A percentile compares a stretch with the other conserved stretches of the same genome.
Conservation (phyloP, 495 filamentous ascomycete species). For the Trichoderma parareesei region DNA sequence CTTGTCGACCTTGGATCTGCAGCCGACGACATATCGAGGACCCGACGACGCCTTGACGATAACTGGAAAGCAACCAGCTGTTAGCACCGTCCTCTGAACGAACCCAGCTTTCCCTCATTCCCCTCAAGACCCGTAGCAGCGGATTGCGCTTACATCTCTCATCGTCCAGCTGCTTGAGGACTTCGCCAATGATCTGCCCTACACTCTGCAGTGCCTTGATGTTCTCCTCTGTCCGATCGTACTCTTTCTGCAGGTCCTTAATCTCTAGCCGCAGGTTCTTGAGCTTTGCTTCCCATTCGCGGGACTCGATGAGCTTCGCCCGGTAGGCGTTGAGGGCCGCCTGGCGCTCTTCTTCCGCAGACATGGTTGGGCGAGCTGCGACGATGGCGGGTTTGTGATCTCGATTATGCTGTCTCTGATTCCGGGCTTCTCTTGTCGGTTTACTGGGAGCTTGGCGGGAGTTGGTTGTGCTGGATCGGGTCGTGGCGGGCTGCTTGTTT, state of each 20-base stretch:
- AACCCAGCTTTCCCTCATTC: constrained; percentile 96
- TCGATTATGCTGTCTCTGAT: background rate
- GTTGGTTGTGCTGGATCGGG: constrained; percentile 1
- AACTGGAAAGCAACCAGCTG: constrained; percentile 29
- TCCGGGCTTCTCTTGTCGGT: background rate
- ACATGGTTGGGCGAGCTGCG: constrained; percentile 19
- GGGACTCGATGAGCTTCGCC: constrained; percentile 85
- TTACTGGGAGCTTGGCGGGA: background rate
- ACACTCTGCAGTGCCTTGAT: constrained; percentile 99
- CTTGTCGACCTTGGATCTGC: constrained; percentile 96
- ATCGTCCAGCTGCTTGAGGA: constrained; percentile 97
- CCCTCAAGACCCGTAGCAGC: constrained; percentile 91
- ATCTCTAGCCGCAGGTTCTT: constrained; percentile 88
- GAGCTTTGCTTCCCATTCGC: constrained; percentile 97
- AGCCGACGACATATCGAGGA: constrained; percentile 96
- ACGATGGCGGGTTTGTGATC: background rate
- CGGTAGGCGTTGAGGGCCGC: constrained; percentile 85
- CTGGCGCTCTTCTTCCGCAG: constrained; percentile 58
- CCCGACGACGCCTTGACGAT: constrained; percentile 89
- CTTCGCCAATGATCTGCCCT: constrained; percentile 98
- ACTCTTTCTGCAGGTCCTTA: constrained; percentile 89
- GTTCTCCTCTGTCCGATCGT: constrained; percentile 95
- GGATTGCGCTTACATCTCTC: constrained; percentile 73
- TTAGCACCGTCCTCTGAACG: constrained; percentile 59
- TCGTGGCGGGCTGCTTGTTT: constrained; percentile 4